Conservation (phyloP, 2,329 filamentous ascomycete genomes). For the Exophiala mesophila region DNA sequence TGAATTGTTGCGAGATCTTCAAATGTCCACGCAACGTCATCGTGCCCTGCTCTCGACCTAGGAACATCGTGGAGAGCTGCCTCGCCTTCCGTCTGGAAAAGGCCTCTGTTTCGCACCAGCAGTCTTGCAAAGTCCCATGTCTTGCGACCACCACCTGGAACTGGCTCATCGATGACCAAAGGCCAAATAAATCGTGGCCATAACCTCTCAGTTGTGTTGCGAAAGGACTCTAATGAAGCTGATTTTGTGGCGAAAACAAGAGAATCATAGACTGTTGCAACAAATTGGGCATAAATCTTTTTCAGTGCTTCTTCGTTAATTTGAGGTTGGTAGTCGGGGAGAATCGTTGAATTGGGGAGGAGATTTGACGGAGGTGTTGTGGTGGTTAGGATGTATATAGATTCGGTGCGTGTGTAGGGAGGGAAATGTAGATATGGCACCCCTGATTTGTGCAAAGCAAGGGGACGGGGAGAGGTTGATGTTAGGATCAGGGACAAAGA, state of each 20-base stretch:
- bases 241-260: constrained; percentile 74
- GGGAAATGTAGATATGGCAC: constrained; percentile 77
- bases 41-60: constrained; percentile 5
- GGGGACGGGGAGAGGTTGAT: constrained; percentile 64
- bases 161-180: constrained; percentile 61
- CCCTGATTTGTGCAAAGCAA: constrained; percentile 64
- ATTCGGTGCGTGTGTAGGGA: constrained; percentile 75
- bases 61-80: constrained; percentile 37
- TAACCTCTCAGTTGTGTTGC: constrained; percentile 63
- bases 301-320: constrained; percentile 18
- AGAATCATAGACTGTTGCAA: constrained; percentile 79
- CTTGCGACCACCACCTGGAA: constrained; percentile 45
- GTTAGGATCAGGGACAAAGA: constrained; percentile 72
- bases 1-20: constrained; percentile 3
- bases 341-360: constrained; percentile 11
- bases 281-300: constrained; percentile 61
- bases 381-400: constrained; percentile 68
- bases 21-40: constrained; percentile 21
- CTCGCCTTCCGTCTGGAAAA: constrained; percentile 45
- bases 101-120: constrained; percentile 51
- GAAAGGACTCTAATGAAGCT: constrained; percentile 66
- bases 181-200: constrained; percentile 84
- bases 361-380: constrained; percentile 20
- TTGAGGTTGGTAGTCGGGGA: neutral
- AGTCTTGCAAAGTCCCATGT: constrained; percentile 80